Evolutionary conservation across 179 eudicot species (phyloP).

Genomic region (Beta corolliflora): DNA sequence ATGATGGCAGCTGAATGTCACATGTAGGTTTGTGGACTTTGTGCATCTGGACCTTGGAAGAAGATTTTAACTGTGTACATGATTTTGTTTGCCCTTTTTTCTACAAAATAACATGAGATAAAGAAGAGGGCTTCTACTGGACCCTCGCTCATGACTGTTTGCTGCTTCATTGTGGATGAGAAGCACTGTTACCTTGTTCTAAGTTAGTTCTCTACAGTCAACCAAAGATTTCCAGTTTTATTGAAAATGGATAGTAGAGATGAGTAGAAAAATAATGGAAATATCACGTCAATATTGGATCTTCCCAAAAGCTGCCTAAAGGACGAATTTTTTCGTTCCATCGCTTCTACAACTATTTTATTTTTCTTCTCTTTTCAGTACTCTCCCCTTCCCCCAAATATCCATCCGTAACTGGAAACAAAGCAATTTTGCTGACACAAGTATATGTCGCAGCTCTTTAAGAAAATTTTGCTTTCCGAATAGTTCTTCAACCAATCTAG

Average conservation of each 20-base stretch:
- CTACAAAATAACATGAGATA: neutral
- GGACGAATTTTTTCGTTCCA: neutral
- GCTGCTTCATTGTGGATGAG: neutral
- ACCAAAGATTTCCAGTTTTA: neutral
- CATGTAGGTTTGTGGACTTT: no score
- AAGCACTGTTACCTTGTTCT: neutral
- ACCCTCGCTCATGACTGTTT: neutral
- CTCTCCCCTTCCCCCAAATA: neutral
- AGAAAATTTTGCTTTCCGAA: neutral
- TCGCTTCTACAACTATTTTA: neutral
- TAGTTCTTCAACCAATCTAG: neutral
- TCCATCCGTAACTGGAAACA: neutral
- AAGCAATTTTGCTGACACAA: slow-evolving; percentile 3
- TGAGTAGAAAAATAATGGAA: neutral
- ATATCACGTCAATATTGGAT: neutral
- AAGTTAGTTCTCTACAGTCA: neutral
- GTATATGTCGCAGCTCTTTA: neutral
- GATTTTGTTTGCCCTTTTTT: neutral
- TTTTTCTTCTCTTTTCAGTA: neutral
- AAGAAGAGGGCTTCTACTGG: neutral
- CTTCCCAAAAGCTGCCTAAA: neutral
- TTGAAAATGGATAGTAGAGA: neutral
- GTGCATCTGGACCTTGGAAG: neutral
- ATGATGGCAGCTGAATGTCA: neutral
- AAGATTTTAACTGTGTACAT: no score